A percentile compares a stretch with the other conserved stretches of the same genome.
These are phyloP conservation scores for Haplosporangium sp. DNA, from an alignment of 371 early-diverging fungal species.

Conservation along the genomic window DNA sequence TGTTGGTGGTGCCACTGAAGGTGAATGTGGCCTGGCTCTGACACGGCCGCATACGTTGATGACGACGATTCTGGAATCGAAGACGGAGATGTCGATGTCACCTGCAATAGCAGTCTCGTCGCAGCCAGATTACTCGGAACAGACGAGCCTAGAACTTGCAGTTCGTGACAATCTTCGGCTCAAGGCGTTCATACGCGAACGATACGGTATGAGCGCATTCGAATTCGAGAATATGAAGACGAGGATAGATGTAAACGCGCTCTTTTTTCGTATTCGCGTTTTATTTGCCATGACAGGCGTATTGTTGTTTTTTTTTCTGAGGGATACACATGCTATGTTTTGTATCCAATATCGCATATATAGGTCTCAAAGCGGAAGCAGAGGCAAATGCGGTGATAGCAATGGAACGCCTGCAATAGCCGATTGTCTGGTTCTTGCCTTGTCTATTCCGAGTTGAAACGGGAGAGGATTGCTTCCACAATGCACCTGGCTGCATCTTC, in stretches of 20 bases:
- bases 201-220: conserved; percentile 16
- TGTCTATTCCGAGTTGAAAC: no score
- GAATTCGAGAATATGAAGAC: neutral
- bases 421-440: no score
- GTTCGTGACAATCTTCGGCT: conserved; percentile 24
- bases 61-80: conserved; percentile 22
- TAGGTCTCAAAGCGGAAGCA: no score
- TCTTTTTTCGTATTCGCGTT: neutral
- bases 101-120: conserved; percentile 2
- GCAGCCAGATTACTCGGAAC: neutral
- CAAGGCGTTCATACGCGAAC: conserved; percentile 32
- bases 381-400: no score
- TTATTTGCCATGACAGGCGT: neutral
- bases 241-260: neutral
- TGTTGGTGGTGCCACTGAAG: neutral
- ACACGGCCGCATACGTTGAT: neutral
- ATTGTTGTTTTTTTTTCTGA: no score
- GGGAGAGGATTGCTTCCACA: no score
- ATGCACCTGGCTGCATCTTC: no score
- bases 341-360: no score
- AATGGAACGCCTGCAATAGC: no score
- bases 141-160: neutral
- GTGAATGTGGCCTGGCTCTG: neutral
- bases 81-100: conserved; percentile 21
- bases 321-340: no score